Evolutionary conservation across 2,329 filamentous ascomycete genomes (phyloP).

Genomic region (Pezicula rhizophila): DNA sequence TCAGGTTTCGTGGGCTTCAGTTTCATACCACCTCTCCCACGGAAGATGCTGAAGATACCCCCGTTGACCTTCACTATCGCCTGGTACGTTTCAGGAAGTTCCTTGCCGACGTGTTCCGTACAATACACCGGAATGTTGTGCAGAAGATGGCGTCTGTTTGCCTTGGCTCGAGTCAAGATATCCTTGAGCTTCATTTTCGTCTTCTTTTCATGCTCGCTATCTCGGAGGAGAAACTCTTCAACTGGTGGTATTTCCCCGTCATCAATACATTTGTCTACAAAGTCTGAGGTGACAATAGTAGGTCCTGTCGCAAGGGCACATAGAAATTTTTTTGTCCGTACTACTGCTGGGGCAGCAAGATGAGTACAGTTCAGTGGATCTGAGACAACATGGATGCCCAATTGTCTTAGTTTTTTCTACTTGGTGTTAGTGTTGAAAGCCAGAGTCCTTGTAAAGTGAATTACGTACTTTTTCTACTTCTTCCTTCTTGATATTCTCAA

Average conservation of each 20-base stretch:
- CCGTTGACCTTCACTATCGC: conserved; percentile 85
- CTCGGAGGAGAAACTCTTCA: conserved; percentile 62
- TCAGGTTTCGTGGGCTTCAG: conserved; percentile 57
- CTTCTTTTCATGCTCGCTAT: conserved; percentile 66
- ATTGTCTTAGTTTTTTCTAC: conserved; percentile 71
- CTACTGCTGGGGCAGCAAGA: conserved; percentile 77
- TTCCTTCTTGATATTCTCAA: conserved; percentile 65
- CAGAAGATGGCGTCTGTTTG: conserved; percentile 72
- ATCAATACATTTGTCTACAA: conserved; percentile 71
- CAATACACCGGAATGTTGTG: conserved; percentile 76
- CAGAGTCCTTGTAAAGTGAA: conserved; percentile 3
- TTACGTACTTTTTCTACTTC: conserved; percentile 69
- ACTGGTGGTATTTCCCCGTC: conserved; percentile 58
- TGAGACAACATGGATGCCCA: conserved; percentile 76
- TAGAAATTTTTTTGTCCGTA: conserved; percentile 91
- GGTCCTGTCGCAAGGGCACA: conserved; percentile 78
- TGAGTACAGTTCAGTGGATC: conserved; percentile 75
- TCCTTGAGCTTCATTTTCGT: conserved; percentile 64
- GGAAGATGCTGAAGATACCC: conserved; percentile 73
- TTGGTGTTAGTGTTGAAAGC: not conserved
- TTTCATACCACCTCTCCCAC: conserved; percentile 62
- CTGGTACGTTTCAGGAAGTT: conserved; percentile 70
- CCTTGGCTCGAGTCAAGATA: conserved; percentile 63
- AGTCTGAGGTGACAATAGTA: conserved; percentile 68
- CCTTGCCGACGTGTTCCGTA: conserved; percentile 71